Conservation (phyloP, 2,329 filamentous ascomycete genomes). For the Fusarium torulosum region DNA sequence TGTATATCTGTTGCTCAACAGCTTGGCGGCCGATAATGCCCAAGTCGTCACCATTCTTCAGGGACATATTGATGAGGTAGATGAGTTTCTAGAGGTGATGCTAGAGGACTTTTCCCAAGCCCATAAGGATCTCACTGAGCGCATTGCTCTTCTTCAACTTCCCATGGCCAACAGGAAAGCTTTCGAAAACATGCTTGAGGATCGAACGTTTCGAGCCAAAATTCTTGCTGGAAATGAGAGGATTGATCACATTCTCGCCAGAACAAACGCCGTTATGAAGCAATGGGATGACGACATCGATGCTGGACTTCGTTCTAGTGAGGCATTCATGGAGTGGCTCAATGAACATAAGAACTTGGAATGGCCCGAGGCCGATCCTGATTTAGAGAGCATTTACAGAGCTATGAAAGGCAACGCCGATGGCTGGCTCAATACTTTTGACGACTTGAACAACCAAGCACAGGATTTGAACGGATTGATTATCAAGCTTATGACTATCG, state of each 20-base stretch:
- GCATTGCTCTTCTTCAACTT: constrained; percentile 82
- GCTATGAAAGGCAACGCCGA: constrained; percentile 95
- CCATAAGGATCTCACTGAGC: constrained; percentile 80
- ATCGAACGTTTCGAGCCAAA: constrained; percentile 82
- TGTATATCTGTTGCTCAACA: constrained; percentile 86
- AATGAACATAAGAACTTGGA: constrained; percentile 71
- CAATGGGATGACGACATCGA: constrained; percentile 83
- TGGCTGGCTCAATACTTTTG: constrained; percentile 87
- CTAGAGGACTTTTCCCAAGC: constrained; percentile 87
- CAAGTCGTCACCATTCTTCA: constrained; percentile 92
- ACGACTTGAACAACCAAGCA: constrained; percentile 79
- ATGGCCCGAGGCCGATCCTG: constrained; percentile 69
- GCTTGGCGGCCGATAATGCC: constrained; percentile 87
- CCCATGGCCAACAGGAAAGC: constrained; percentile 85
- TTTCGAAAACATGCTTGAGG: constrained; percentile 90
- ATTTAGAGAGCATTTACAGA: constrained; percentile 78
- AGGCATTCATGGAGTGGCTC: constrained; percentile 82
- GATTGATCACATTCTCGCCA: constrained; percentile 88
- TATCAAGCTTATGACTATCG: constrained; percentile 78
- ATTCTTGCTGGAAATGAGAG: constrained; percentile 90
- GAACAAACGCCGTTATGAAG: constrained; percentile 80
- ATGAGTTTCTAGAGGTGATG: constrained; percentile 88
- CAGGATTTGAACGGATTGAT: constrained; percentile 77
- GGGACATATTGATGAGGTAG: constrained; percentile 92
- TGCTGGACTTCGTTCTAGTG: constrained; percentile 81